Evolutionary conservation across 768 basidiomycete species (phyloP).

Genomic region (Zangia roseola): DNA sequence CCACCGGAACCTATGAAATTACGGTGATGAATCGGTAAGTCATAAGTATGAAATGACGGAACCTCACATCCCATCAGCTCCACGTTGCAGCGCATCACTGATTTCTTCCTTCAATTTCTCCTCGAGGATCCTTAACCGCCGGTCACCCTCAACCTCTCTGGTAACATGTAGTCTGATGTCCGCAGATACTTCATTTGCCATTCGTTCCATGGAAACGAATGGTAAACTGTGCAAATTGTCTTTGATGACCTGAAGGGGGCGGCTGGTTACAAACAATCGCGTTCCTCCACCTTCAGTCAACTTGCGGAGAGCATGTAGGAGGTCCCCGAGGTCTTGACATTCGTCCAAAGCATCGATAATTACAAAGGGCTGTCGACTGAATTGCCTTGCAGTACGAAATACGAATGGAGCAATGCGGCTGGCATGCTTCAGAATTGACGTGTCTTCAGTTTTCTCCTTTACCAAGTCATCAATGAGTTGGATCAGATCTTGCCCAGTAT

Average conservation of each 20-base stretch:
- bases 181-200: neutral
- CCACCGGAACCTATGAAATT: constrained; percentile 18
- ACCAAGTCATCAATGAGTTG: neutral
- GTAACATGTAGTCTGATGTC: constrained; percentile 12
- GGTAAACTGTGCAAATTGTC: neutral
- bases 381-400: neutral
- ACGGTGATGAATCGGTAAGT: too few species aligned
- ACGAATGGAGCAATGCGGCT: neutral
- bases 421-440: neutral
- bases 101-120: constrained; percentile 6
- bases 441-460: neutral
- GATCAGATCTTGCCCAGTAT: neutral
- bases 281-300: neutral
- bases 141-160: constrained; percentile 2
- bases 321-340: neutral
- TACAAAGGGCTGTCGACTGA: neutral
- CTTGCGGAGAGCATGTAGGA: constrained; percentile 1
- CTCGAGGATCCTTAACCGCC: neutral
- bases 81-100: neutral
- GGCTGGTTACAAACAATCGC: constrained; percentile 15
- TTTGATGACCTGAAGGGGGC: constrained; percentile 7
- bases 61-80: constrained; percentile 15
- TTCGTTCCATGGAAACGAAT: constrained; percentile 4
- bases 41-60: neutral
- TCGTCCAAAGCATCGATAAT: constrained; percentile 22